phyloP scores from a whole-genome alignment of 495 filamentous ascomycete species.

The Lentithecium fluviatile region DNA sequence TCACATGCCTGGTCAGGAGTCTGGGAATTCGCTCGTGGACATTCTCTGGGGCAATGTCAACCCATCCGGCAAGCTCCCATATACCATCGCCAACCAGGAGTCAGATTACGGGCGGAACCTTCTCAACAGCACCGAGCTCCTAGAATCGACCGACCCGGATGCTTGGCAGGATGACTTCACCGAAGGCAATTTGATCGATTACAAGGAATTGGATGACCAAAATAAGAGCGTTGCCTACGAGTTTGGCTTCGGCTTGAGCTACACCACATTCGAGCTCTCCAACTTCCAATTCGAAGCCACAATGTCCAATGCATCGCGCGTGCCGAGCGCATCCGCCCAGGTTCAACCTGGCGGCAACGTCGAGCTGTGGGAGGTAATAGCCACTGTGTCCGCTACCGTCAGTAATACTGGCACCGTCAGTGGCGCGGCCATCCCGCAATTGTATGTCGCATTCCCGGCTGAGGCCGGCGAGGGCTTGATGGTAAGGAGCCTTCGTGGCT shows the following conservation, averaged over 20 bases:
- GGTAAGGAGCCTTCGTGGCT: conserved; percentile 55
- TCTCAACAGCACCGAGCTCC: conserved; percentile 38
- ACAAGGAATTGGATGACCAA: conserved; percentile 50
- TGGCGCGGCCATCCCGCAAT: conserved; percentile 58
- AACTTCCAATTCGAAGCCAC: conserved; percentile 4
- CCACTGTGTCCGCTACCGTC: conserved; percentile 48
- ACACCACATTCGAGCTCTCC: conserved; percentile 31
- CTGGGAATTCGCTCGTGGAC: conserved; percentile 30
- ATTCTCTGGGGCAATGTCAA: conserved; percentile 35
- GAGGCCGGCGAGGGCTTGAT: conserved; percentile 40
- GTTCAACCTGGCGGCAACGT: conserved; percentile 24
- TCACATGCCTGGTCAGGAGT: conserved; percentile 39
- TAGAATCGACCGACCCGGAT: conserved; percentile 22
- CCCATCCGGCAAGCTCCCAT: conserved; percentile 35
- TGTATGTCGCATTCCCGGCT: conserved; percentile 46
- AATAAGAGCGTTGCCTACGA: conserved; percentile 47
- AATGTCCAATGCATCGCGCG: not conserved
- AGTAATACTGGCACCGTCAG: conserved; percentile 53
- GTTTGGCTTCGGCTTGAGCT: conserved; percentile 49
- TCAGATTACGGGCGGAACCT: conserved; percentile 42
- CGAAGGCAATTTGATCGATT: conserved; percentile 55
- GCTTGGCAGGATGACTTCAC: conserved; percentile 40
- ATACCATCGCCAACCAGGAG: conserved; percentile 33
- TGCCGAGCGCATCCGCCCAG: conserved; percentile 11
- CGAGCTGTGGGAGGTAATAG: conserved; percentile 34